Evolutionary conservation across 163 green algal genomes (phyloP).

Genomic region (Chloroidium sp.): DNA sequence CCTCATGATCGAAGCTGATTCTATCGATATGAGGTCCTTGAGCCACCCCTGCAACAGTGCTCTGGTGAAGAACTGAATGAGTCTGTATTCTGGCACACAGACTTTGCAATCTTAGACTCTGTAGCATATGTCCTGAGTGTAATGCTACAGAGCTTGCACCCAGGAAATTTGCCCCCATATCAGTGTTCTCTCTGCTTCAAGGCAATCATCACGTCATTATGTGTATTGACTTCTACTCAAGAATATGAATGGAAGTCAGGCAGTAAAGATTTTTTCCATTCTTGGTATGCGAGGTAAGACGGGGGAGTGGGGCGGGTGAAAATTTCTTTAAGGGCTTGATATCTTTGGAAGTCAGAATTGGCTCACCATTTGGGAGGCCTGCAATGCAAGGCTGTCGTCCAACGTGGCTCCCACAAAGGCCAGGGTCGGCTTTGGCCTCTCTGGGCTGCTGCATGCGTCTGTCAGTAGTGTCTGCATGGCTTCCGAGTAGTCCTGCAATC

Average conservation of each 20-base stretch:
- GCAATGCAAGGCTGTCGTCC: conserved; percentile 24
- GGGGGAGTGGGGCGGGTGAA: not conserved
- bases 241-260: not conserved
- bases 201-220: not conserved
- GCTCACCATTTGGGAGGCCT: conserved; percentile 27
- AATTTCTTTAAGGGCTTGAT: not conserved
- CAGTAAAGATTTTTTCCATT: not conserved
- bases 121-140: too few species aligned
- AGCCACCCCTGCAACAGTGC: conserved; percentile 30
- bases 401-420: conserved; percentile 66
- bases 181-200: not conserved
- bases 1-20: conserved; percentile 10
- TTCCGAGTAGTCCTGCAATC: conserved; percentile 24
- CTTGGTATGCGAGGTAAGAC: not conserved
- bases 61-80: not conserved
- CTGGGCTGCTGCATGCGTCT: not conserved
- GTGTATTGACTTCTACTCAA: not conserved
- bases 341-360: not conserved
- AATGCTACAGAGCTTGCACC: too few species aligned
- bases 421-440: conserved; percentile 19
- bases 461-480: conserved; percentile 46
- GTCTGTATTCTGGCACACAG: too few species aligned
- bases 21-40: conserved; percentile 28
- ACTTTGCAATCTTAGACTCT: too few species aligned
- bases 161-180: too few species aligned